Evolutionary conservation across 441 rosid genomes (phyloP), one percentile per base, ranked within the genome.

Genomic region (Gossypium laxum): DNA sequence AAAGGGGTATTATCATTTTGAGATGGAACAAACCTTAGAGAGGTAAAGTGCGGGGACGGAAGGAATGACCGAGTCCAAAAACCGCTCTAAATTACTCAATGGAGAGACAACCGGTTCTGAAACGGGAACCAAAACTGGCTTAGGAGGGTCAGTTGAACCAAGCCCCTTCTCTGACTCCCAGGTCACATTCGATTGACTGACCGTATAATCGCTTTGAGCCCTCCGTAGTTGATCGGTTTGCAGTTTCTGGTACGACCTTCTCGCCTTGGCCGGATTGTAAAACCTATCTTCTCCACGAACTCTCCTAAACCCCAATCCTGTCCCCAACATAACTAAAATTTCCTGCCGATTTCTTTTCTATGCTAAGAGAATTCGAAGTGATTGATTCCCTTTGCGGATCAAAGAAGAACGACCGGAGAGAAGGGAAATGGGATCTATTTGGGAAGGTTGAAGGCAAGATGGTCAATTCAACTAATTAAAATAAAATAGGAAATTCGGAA

Each of bases 11-110:
- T 12, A 57, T 38, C 7, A 47, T 14, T 50, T 24, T 6, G 51
- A 67, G 59, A 22, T 18, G 12, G 1, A 64, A 41, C 17, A 5
- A 58, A 89, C 94, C 94, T 85, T 86, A n/a, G 91, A 75, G 4
- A 69, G 78, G 73, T 87, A 78, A 70, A 82, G 92, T 1, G 84
- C 84, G 1, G 86, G 84, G 41, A 87, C 91, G 19, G 77, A 70
- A 21, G 96, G 96, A 30, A 83, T 82, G 61, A 84, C 84, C 24
- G 91, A 84, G 61, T 81, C 82, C 80, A 89, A 38, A 71, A 91
- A 86, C 72, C 90, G 82, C 24, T 87, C 84, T 43, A 91, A 74
- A 61, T 89, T 87, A 79, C 85, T 86, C 59, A 70, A 72, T 3
- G 81, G 83, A 12, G 81, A 70, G 17, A 72, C 70, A 7, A 70